These are phyloP conservation scores for Claviceps sp. DNA, from an alignment of 2,329 filamentous ascomycete genomes.

Conservation along the genomic window DNA sequence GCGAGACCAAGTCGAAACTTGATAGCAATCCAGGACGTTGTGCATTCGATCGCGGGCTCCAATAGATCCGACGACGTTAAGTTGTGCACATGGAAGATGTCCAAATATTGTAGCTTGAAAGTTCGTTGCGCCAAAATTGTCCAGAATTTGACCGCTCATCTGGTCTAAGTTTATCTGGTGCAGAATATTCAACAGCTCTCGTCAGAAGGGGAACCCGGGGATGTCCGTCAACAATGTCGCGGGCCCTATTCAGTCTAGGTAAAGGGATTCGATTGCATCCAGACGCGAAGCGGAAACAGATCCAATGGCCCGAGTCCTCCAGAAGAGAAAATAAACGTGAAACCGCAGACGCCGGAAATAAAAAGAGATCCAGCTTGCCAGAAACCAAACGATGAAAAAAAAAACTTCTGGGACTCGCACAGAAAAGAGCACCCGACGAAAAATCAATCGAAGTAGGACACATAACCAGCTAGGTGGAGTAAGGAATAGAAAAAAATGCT, in stretches of 20 bases:
- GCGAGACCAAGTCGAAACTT: background rate
- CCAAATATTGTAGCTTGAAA: background rate
- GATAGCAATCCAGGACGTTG: background rate
- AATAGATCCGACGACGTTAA: background rate
- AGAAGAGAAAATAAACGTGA: background rate
- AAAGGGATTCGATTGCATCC: background rate
- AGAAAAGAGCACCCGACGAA: conserved; percentile 15
- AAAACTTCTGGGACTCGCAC: conserved; percentile 13
- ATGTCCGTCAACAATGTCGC: background rate
- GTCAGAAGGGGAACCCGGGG: background rate
- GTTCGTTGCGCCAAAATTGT: background rate
- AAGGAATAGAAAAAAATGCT: background rate
- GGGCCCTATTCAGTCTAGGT: background rate
- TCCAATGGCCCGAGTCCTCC: background rate
- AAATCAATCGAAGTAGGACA: background rate
- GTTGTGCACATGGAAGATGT: background rate
- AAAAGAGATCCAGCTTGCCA: conserved; percentile 13
- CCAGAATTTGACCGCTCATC: background rate
- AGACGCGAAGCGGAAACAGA: background rate
- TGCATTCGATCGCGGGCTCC: background rate
- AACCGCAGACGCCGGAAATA: conserved; percentile 7
- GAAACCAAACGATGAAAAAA: conserved; percentile 12
- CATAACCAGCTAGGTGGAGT: background rate
- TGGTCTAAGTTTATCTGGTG: background rate
- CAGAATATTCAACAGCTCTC: background rate